Evolutionary conservation across 176 grass and related monocot species (phyloP).

Genomic region (Melocanna baccifera): DNA sequence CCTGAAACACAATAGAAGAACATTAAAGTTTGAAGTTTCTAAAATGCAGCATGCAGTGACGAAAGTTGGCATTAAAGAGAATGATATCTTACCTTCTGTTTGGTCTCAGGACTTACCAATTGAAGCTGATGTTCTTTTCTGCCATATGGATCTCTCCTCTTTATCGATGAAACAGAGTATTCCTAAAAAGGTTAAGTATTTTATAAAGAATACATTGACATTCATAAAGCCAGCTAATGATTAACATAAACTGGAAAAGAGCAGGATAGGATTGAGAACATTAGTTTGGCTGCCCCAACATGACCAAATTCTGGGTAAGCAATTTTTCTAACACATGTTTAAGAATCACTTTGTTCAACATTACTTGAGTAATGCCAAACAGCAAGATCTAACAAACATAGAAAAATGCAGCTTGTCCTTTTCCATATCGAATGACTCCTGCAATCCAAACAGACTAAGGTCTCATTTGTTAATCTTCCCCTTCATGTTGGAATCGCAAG

Average conservation of each 20-base stretch:
- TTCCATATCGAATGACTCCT: neutral
- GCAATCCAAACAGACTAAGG: conserved; percentile 6
- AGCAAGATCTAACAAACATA: neutral
- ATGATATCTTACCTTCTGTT: conserved; percentile 67
- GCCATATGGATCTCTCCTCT: conserved; percentile 65
- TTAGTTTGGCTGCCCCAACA: conserved; percentile 9
- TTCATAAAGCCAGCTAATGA: conserved; percentile 9
- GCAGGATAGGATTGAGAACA: neutral
- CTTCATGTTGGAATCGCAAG: neutral
- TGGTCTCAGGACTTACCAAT: conserved; percentile 60
- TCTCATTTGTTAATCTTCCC: neutral
- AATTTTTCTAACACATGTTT: conserved; percentile 2
- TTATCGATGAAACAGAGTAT: conserved; percentile 75
- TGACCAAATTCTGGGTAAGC: neutral
- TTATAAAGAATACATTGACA: conserved; percentile 18
- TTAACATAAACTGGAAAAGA: conserved; percentile 13
- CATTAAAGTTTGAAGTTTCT: conserved; percentile 14
- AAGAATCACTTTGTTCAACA: neutral
- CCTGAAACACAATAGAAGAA: conserved; percentile 51
- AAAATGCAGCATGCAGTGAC: neutral
- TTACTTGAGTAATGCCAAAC: neutral
- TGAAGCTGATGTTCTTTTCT: conserved; percentile 69
- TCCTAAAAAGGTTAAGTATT: conserved; percentile 36
- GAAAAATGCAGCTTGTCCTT: neutral
- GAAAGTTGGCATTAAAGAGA: conserved; percentile 4